These are phyloP conservation scores for Tricholoma sp. DNA, from an alignment of 768 basidiomycete genomes.

Conservation along the genomic window DNA sequence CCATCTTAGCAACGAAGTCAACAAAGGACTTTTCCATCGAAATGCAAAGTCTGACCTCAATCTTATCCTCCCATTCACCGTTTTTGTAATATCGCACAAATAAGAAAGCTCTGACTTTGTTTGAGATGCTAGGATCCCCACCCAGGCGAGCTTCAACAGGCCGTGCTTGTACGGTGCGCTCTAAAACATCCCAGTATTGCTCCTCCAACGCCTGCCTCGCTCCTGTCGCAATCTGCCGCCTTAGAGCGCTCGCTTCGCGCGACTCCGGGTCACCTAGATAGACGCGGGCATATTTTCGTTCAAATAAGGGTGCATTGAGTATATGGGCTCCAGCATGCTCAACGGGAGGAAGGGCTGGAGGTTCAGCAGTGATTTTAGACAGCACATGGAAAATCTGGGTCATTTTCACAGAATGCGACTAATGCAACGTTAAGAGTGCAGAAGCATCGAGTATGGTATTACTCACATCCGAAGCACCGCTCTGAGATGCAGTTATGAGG, in stretches of 20 bases:
- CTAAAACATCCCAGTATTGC: slow-evolving; percentile 82
- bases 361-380: slow-evolving; percentile 71
- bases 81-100: slow-evolving; percentile 73
- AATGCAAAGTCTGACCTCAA: slow-evolving; percentile 57
- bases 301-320: slow-evolving; percentile 71
- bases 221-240: slow-evolving; percentile 73
- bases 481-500: slow-evolving; percentile 60
- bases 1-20: slow-evolving; percentile 42
- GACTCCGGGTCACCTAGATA: slow-evolving; percentile 69
- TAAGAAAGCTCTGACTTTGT: slow-evolving; percentile 87
- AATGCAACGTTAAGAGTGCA: background rate
- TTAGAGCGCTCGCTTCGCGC: slow-evolving; percentile 58
- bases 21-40: background rate
- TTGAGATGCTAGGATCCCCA: slow-evolving; percentile 84
- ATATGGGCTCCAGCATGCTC: slow-evolving; percentile 82
- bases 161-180: slow-evolving; percentile 74
- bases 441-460: background rate
- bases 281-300: slow-evolving; percentile 76
- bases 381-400: slow-evolving; percentile 70
- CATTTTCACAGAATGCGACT: slow-evolving; percentile 55
- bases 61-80: slow-evolving; percentile 82
- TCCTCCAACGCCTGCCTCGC: slow-evolving; percentile 81
- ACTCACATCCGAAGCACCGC: slow-evolving; percentile 56
- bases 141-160: slow-evolving; percentile 85
- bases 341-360: slow-evolving; percentile 66